These are phyloP conservation scores for Marvania coccoides DNA, from an alignment of 139 green algal species.

Conservation along the genomic window DNA sequence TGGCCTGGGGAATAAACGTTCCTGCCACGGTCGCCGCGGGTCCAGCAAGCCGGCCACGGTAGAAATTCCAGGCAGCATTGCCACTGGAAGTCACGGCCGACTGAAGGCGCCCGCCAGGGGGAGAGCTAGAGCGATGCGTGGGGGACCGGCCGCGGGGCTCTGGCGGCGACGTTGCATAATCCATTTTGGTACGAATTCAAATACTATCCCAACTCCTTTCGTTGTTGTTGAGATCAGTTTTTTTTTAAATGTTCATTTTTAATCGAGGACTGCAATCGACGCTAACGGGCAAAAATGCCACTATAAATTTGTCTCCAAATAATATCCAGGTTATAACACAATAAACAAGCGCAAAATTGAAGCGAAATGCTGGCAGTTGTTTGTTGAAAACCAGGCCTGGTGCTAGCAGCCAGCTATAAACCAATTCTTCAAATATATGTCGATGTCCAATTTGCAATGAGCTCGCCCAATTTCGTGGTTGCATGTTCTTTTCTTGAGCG, in stretches of 20 bases:
- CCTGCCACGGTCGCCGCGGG: background rate
- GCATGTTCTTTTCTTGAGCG: too few relatives aligned
- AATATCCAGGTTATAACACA: too few relatives aligned
- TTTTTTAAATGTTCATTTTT: background rate
- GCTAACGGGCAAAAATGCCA: background rate
- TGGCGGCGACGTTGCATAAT: too few relatives aligned
- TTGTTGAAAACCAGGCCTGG: too few relatives aligned
- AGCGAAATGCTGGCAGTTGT: too few relatives aligned
- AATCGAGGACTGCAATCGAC: too few relatives aligned
- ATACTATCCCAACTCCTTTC: background rate
- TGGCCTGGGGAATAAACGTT: slow-evolving; percentile 33
- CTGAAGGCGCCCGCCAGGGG: background rate
- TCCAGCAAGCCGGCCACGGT: background rate
- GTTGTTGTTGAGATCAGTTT: background rate
- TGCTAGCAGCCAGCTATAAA: too few relatives aligned
- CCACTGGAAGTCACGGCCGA: background rate
- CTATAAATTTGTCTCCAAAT: background rate
- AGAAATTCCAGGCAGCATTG: background rate
- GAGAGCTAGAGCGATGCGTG: background rate
- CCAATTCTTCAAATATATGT: too few relatives aligned
- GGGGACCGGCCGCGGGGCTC: too few relatives aligned
- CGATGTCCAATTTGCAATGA: too few relatives aligned
- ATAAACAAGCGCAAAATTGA: too few relatives aligned
- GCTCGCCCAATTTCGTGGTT: too few relatives aligned
- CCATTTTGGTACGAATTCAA: background rate